Evolutionary conservation across 2,329 filamentous ascomycete genomes (phyloP).

Genomic region (Fusarium veterinarium): DNA sequence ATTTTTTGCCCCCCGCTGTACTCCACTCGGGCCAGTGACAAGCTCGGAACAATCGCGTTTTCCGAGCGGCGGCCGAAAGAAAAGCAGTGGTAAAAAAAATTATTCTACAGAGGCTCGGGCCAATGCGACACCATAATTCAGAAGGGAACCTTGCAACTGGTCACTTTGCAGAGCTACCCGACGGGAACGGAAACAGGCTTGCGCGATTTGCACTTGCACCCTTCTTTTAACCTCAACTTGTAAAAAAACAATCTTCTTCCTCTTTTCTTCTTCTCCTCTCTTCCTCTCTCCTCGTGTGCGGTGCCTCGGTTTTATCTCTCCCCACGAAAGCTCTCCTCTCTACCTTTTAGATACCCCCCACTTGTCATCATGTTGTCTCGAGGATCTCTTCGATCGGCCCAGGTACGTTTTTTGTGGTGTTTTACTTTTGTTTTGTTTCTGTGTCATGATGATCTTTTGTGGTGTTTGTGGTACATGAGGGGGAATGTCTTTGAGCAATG

Average conservation of each 20-base stretch:
- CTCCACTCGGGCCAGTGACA: slow-evolving; percentile 25
- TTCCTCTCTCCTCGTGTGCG: slow-evolving; percentile 11
- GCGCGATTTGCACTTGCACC: slow-evolving; percentile 41
- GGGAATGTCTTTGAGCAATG: not conserved
- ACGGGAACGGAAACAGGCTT: slow-evolving; percentile 21
- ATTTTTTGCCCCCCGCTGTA: too few relatives aligned
- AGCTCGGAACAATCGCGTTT: slow-evolving; percentile 42
- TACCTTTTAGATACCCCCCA: slow-evolving; percentile 23
- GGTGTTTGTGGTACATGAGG: not conserved
- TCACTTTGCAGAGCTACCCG: slow-evolving; percentile 15
- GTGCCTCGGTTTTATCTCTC: slow-evolving; percentile 9
- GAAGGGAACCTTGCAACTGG: slow-evolving; percentile 1
- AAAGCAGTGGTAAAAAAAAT: slow-evolving; percentile 26
- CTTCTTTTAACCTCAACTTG: slow-evolving; percentile 7
- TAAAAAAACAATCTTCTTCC: not conserved
- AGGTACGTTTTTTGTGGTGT: slow-evolving; percentile 56
- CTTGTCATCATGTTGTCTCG: slow-evolving; percentile 66
- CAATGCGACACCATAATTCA: slow-evolving; percentile 36
- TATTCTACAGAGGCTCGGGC: slow-evolving; percentile 24
- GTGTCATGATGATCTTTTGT: slow-evolving; percentile 13
- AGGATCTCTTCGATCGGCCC: slow-evolving; percentile 66
- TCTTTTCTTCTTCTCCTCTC: slow-evolving; percentile 3
- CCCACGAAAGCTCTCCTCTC: slow-evolving; percentile 35
- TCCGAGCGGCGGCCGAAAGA: slow-evolving; percentile 41
- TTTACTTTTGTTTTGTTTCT: slow-evolving; percentile 4